A percentile compares a stretch with the other conserved stretches of the same genome.
phyloP scores from a whole-genome alignment of 305 asterid species.

The Fraxinus latifolia region DNA sequence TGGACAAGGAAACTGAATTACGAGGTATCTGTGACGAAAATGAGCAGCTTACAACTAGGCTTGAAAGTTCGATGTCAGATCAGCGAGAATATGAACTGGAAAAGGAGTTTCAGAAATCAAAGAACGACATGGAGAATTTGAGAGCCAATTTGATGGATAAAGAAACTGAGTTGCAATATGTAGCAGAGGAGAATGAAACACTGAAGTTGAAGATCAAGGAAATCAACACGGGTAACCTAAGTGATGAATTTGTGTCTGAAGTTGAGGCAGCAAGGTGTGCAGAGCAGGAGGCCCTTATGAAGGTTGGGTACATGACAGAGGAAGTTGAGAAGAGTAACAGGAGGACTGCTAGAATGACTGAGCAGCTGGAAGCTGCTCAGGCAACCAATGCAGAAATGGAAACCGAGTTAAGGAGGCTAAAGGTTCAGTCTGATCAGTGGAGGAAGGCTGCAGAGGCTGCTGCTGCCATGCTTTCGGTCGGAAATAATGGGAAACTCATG shows the following conservation, averaged over 20 bases:
- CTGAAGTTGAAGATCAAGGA: conserved; percentile 33
- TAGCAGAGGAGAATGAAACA: conserved; percentile 38
- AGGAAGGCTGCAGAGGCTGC: conserved; percentile 83
- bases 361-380: conserved; percentile 56
- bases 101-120: conserved; percentile 35
- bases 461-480: conserved; percentile 50
- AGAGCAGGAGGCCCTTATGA: conserved; percentile 49
- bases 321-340: conserved; percentile 49
- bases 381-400: conserved; percentile 59
- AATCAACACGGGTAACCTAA: conserved; percentile 5
- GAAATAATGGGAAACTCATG: conserved; percentile 42
- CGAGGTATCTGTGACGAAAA: conserved; percentile 60
- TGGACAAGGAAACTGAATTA: conserved; percentile 65
- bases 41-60: conserved; percentile 40
- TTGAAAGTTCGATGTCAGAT: conserved; percentile 34
- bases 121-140: conserved; percentile 28
- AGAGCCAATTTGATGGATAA: conserved; percentile 40
- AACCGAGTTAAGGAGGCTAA: conserved; percentile 57
- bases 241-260: conserved; percentile 27
- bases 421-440: conserved; percentile 70
- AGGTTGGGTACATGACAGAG: conserved; percentile 36
- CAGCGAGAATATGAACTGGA: conserved; percentile 45
- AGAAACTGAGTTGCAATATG: conserved; percentile 34
- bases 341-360: conserved; percentile 36
- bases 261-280: conserved; percentile 38